Percentiles rank a stretch among this genome's conserved stretches.
Conservation (phyloP, 2,329 filamentous ascomycete genomes). For the Endothia cerciana region DNA sequence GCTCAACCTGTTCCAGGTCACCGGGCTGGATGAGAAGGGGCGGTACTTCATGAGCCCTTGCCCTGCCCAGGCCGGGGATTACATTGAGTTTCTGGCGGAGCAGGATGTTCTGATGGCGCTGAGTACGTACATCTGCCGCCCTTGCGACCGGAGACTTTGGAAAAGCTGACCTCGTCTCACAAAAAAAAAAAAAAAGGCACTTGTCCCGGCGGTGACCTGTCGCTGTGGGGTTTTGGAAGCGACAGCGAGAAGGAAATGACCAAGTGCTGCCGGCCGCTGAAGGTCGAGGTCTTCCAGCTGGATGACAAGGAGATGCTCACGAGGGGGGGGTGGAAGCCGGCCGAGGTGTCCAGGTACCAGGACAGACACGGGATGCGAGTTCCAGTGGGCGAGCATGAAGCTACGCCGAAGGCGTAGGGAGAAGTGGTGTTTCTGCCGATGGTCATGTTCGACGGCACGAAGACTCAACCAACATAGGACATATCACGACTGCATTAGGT, state of each 20-base stretch:
- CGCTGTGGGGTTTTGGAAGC: constrained; percentile 78
- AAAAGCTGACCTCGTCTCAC: constrained; percentile 34
- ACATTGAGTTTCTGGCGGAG: constrained; percentile 80
- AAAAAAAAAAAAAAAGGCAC: constrained; percentile 49
- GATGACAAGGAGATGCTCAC: constrained; percentile 55
- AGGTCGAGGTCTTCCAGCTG: constrained; percentile 73
- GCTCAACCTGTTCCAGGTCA: constrained; percentile 85
- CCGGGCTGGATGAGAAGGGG: constrained; percentile 71
- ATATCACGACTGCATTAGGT: too few relatives aligned
- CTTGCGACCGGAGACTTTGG: constrained; percentile 36
- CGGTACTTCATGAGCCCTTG: constrained; percentile 76
- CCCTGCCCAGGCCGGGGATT: constrained; percentile 59
- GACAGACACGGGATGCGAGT: constrained; percentile 67
- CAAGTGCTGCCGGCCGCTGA: constrained; percentile 72
- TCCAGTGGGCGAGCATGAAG: constrained; percentile 26
- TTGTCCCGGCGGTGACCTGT: constrained; percentile 81
- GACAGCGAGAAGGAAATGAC: constrained; percentile 70
- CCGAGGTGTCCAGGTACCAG: constrained; percentile 62
- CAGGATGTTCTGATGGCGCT: constrained; percentile 69
- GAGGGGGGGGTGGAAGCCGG: constrained; percentile 63
- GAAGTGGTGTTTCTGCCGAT: not conserved
- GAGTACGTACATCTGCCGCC: constrained; percentile 44
- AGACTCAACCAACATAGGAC: too few relatives aligned
- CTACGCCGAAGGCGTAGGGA: not conserved
- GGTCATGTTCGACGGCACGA: too few relatives aligned